A percentile compares a stretch with the other conserved stretches of the same genome.
Conservation (phyloP, 192 early-diverging fungal genomes). For the Linnemannia zychae region DNA sequence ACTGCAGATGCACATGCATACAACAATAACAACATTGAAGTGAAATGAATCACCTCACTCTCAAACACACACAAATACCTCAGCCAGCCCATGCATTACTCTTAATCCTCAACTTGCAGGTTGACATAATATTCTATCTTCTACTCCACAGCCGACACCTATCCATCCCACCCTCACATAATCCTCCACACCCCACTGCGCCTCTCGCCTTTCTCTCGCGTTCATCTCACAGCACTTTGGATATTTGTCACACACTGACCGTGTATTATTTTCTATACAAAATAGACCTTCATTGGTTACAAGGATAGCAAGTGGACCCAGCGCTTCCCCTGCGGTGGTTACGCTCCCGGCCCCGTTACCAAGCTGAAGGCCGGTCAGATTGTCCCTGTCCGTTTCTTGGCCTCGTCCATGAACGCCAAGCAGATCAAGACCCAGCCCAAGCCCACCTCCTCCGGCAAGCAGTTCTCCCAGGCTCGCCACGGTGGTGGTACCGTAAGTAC, state of each 20-base stretch:
- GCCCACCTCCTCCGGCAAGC: conserved; percentile 21
- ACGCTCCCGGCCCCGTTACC: conserved; percentile 51
- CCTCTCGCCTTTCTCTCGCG: background rate
- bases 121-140: background rate
- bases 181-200: background rate
- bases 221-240: background rate
- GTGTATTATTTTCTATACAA: background rate
- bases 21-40: background rate
- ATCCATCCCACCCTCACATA: too few species aligned
- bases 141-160: background rate
- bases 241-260: background rate
- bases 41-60: background rate
- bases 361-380: conserved; percentile 64
- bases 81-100: background rate
- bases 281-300: conserved; percentile 50
- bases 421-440: conserved; percentile 43
- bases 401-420: conserved; percentile 39
- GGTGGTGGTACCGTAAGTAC: conserved; percentile 66
- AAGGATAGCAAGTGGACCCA: conserved; percentile 42
- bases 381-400: conserved; percentile 62
- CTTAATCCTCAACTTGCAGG: background rate
- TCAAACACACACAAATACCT: background rate
- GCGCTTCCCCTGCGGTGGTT: conserved; percentile 57
- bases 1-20: background rate
- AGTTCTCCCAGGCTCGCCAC: conserved; percentile 66